Conservation (phyloP, 306 rosid species). For the Begonia masoniana region DNA sequence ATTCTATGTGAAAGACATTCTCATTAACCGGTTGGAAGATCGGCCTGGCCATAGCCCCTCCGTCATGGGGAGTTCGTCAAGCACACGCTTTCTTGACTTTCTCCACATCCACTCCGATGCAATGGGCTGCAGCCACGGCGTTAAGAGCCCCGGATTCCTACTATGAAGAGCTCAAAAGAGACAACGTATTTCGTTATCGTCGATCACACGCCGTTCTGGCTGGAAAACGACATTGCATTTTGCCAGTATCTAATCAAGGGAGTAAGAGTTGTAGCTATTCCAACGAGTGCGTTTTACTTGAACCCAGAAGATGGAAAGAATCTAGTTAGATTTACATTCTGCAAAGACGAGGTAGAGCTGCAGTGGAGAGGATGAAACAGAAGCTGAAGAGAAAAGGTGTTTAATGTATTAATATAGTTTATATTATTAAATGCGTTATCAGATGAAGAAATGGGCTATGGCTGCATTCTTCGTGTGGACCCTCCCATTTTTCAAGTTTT, state of each 20-base stretch:
- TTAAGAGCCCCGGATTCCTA: constrained; percentile 86
- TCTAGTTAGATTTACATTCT: constrained; percentile 75
- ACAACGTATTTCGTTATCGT: constrained; percentile 83
- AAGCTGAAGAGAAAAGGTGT: constrained; percentile 56
- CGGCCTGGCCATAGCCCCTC: constrained; percentile 83
- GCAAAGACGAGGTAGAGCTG: constrained; percentile 82
- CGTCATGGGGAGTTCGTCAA: constrained; percentile 74
- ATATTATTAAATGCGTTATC: too few relatives aligned
- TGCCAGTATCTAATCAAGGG: constrained; percentile 84
- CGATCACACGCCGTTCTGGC: constrained; percentile 88
- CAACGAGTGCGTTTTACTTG: constrained; percentile 79
- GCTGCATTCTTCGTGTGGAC: too few relatives aligned
- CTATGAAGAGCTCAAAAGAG: constrained; percentile 59
- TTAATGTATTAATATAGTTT: too few relatives aligned
- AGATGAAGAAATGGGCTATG: background rate
- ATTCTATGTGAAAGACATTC: constrained; percentile 85
- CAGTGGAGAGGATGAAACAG: constrained; percentile 82
- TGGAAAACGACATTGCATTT: constrained; percentile 66
- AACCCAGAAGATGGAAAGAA: constrained; percentile 95
- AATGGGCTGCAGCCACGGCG: constrained; percentile 77
- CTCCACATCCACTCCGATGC: constrained; percentile 74
- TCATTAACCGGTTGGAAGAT: constrained; percentile 94
- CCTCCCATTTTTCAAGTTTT: too few relatives aligned
- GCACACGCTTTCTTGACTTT: constrained; percentile 70
- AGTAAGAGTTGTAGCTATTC: constrained; percentile 92